Evolutionary conservation across 78 protist species (phyloP).

Genomic region (Dictyostelium citrinum): DNA sequence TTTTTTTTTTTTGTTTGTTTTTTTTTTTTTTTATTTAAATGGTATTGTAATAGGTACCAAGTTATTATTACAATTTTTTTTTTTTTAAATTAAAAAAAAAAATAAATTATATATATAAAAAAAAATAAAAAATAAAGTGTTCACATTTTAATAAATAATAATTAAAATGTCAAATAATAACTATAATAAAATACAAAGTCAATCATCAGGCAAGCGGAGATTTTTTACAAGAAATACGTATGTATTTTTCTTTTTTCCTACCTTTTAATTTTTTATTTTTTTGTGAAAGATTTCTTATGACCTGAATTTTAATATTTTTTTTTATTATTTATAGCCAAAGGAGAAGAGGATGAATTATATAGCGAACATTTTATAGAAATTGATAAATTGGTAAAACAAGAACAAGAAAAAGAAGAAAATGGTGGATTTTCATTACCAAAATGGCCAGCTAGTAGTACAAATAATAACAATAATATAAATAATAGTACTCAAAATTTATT

Average conservation of each 20-base stretch:
- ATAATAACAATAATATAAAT: not conserved
- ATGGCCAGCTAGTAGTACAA: not conserved
- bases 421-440: conserved; percentile 5
- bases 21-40: not conserved
- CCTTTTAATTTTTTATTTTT: not conserved
- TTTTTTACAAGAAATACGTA: conserved; percentile 64
- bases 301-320: not conserved
- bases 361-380: conserved; percentile 32
- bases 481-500: not conserved
- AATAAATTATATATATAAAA: not conserved
- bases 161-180: not conserved
- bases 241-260: not conserved
- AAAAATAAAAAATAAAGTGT: not conserved
- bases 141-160: not conserved
- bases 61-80: not conserved
- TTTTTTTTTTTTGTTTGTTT: not conserved
- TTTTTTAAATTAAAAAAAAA: not conserved
- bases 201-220: conserved; percentile 52
- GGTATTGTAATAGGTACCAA: not conserved
- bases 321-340: not conserved
- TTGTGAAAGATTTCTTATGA: no score
- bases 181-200: conserved; percentile 20
- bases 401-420: not conserved
- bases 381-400: conserved; percentile 25
- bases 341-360: not conserved